Conservation (phyloP, 257 asterid species). For the Solanum infundibuliforme region DNA sequence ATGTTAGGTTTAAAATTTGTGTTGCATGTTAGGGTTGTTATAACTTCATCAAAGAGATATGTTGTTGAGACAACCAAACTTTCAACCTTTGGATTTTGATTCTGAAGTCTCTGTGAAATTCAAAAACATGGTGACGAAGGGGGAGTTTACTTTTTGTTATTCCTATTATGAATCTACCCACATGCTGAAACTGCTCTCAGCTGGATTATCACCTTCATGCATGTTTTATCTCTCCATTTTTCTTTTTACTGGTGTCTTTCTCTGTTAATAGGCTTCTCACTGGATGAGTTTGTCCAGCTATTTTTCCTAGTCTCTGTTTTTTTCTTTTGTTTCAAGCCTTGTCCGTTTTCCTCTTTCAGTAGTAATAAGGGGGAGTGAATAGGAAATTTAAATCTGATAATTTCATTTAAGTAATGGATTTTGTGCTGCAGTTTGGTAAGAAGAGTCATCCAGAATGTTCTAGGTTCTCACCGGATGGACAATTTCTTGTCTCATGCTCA, state of each 20-base stretch:
- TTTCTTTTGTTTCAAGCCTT: not conserved
- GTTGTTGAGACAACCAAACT: not conserved
- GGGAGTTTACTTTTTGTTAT: not conserved
- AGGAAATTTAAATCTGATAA: not conserved
- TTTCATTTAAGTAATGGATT: slow-evolving; percentile 1
- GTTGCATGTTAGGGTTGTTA: not conserved
- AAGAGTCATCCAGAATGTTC: slow-evolving; percentile 86
- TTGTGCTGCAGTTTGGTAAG: slow-evolving; percentile 79
- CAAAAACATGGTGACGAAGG: not conserved
- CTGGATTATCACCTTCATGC: not conserved
- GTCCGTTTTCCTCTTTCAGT: not conserved
- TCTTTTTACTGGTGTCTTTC: not conserved
- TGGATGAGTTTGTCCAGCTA: not conserved
- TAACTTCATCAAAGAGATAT: not conserved
- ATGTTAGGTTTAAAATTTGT: not conserved
- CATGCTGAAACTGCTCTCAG: not conserved
- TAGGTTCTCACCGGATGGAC: slow-evolving; percentile 98
- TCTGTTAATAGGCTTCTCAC: not conserved
- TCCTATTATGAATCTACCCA: not conserved
- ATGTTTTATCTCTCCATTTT: not conserved
- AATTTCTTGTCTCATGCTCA: slow-evolving; percentile 91
- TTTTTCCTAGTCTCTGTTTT: not conserved
- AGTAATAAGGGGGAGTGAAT: not conserved
- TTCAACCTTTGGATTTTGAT: not conserved
- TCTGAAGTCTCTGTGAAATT: not conserved